Conservation (phyloP, 139 green algal species). For the Spirogloea muscicola region DNA sequence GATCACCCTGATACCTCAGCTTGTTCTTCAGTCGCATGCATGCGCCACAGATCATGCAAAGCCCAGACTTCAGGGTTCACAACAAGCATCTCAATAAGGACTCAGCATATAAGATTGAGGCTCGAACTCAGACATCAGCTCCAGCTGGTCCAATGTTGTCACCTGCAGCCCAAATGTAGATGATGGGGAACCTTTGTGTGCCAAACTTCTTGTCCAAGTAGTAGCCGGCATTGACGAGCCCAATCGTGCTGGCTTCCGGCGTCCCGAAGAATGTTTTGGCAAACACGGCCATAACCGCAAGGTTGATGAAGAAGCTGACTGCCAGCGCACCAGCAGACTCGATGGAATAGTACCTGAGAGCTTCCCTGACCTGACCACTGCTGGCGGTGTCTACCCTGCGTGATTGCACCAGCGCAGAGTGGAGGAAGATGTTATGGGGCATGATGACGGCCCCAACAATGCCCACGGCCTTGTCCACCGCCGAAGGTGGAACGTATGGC, state of each 20-base stretch:
- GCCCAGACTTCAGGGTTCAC: too few species aligned
- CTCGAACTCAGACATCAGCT: too few species aligned
- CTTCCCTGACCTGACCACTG: conserved; percentile 12
- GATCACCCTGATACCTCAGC: too few species aligned
- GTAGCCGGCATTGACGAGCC: conserved; percentile 32
- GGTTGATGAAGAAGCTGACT: conserved; percentile 45
- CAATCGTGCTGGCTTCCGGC: neutral
- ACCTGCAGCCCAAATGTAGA: conserved; percentile 34
- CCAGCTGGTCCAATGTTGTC: too few species aligned
- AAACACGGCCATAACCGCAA: conserved; percentile 41
- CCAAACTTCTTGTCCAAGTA: conserved; percentile 42
- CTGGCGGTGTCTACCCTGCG: conserved; percentile 9
- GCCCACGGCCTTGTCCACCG: conserved; percentile 20
- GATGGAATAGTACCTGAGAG: conserved; percentile 42
- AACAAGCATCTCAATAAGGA: too few species aligned
- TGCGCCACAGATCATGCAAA: too few species aligned
- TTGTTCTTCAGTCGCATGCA: too few species aligned
- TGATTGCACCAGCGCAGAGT: conserved; percentile 48
- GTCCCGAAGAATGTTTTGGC: conserved; percentile 37
- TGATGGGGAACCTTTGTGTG: conserved; percentile 9
- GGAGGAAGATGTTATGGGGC: conserved; percentile 49
- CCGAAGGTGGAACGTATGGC: conserved; percentile 9
- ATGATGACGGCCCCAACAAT: conserved; percentile 49
- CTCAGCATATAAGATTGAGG: too few species aligned
- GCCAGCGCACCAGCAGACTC: conserved; percentile 22